Evolutionary conservation across 2,329 filamentous ascomycete genomes (phyloP), one percentile per base, ranked within the genome.

Genomic region (Cryphonectria carpinicola): DNA sequence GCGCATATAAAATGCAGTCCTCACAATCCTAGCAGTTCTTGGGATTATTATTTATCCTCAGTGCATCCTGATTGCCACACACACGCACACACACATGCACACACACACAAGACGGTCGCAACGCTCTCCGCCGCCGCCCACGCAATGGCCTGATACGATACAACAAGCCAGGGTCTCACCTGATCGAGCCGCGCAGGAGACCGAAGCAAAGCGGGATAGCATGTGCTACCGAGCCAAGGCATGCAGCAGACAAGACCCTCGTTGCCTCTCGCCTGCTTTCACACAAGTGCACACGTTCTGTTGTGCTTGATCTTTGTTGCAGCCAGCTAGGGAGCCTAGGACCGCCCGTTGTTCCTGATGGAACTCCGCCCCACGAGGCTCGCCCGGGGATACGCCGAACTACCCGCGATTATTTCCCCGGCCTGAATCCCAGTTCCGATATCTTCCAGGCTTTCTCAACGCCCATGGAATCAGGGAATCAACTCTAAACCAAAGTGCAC

Each of bases 1-100:
- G 17, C 54, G 54, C 39, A 60, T 71, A 71, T 67, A 66, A 66
- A 52, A n/a, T 52, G 58, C 62, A 60, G 56, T n/a, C 43, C 39
- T 43, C 56, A 56, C 49, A 58, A 28, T 68, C 49, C 66, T 52
- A 41, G 25, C 39, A 25, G 22, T 4, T 4, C 61, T 6, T 25
- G 61, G 61, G 65, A 35, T n/a, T 52, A 58, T 35, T 5, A n/a
- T 66, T 66, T 58, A 66, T 41, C 65, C 65, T 8, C 28, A 13
- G 4, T n/a, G 25, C n/a, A 32, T 32, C 32, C 32, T 25, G 35
- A 32, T 4, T 32, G 32, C 32, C 32, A 32, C 32, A 32, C 32
- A 32, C 32, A 14, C 10, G 10, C 7, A 49, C 7, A 49, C 43
- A 49, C 17, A 49, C 43, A 49, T 7, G 6, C 6, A 19, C 7